Evolutionary conservation across 257 asterid genomes (phyloP), one percentile per base, ranked within the genome.

Genomic region (Oldenlandia corymbosa): DNA sequence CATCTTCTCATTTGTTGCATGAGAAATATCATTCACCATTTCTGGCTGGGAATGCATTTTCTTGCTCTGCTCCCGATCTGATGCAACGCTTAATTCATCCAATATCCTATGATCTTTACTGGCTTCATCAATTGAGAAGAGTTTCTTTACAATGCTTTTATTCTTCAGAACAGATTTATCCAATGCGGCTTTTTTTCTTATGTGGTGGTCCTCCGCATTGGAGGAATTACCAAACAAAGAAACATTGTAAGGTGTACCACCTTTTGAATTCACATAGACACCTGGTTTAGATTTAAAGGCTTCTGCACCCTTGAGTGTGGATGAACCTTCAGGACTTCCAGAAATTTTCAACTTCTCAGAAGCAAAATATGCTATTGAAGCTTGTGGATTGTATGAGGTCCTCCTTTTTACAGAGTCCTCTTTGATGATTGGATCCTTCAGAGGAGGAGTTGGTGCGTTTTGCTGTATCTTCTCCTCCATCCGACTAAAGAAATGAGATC

Each of bases 301-400:
- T 41, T 67, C 45, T 43, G 20, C 55, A 31, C 31, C 64, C 71
- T 67, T 24, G 34, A 54, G 57, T 20, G 30, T 30, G 0, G 71
- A 26, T 45, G 52, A 67, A 43, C 26, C 21, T 31, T 57, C 64
- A 57, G 58, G 8, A 46, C 21, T 37, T 16, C 37, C 42, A 36
- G 64, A 31, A 9, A 28, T 57, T 58, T 57, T 73, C 28, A 84
- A 78, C 77, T 79, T 76, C 58, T 72, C 53, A 51, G 81, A 82
- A 72, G 92, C 92, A 48, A 85, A 86, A 73, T 86, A 86, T 65
- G 92, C 92, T 72, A 88, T 78, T 70, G 88, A 83, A 62, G 92
- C 88, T 65, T 80, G 85, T 65, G 86, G 88, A 68, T 60, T 82
- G 75, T 67, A 72, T 71, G 62, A 78, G 14, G 76, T 64, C 69